phyloP scores from a whole-genome alignment of 2,329 filamentous ascomycete genomes.

The Leptosphaerulina australis region DNA sequence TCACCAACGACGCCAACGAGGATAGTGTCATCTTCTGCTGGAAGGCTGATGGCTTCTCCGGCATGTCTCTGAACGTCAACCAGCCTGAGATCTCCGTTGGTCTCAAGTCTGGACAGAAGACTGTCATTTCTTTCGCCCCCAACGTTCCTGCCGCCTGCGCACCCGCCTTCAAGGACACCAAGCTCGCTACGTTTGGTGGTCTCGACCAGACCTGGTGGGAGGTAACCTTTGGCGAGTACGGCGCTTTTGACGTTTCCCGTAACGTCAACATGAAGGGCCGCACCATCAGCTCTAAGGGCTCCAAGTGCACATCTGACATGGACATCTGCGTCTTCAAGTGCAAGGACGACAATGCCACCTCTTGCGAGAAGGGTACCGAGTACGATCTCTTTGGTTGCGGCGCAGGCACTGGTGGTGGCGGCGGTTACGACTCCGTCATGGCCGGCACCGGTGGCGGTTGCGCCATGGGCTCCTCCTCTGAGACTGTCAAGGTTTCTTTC shows the following conservation, averaged over 20 bases:
- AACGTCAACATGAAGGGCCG: constrained; percentile 55
- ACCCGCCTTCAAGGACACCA: constrained; percentile 45
- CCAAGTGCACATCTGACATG: constrained; percentile 53
- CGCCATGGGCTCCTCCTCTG: constrained; percentile 34
- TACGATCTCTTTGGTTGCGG: constrained; percentile 51
- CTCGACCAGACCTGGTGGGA: constrained; percentile 55
- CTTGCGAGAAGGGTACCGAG: constrained; percentile 45
- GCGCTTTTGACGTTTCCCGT: constrained; percentile 53
- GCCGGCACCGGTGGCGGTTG: constrained; percentile 41
- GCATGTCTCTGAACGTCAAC: constrained; percentile 47
- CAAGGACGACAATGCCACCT: constrained; percentile 32
- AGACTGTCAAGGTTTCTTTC: constrained; percentile 39
- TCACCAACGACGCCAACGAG: constrained; percentile 44
- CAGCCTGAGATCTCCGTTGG: constrained; percentile 49
- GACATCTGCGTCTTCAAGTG: constrained; percentile 54
- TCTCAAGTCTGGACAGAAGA: constrained; percentile 44
- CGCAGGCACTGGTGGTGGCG: constrained; percentile 31
- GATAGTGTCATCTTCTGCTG: constrained; percentile 48
- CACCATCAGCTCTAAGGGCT: constrained; percentile 47
- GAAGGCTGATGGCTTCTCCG: constrained; percentile 41
- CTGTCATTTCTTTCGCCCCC: constrained; percentile 49
- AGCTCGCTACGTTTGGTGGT: constrained; percentile 47
- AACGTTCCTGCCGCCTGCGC: constrained; percentile 51
- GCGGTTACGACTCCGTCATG: constrained; percentile 39
- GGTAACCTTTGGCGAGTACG: constrained; percentile 49